These are phyloP conservation scores for Pyrenophora graminea DNA, from an alignment of 2,329 filamentous ascomycete genomes.

Conservation along the genomic window DNA sequence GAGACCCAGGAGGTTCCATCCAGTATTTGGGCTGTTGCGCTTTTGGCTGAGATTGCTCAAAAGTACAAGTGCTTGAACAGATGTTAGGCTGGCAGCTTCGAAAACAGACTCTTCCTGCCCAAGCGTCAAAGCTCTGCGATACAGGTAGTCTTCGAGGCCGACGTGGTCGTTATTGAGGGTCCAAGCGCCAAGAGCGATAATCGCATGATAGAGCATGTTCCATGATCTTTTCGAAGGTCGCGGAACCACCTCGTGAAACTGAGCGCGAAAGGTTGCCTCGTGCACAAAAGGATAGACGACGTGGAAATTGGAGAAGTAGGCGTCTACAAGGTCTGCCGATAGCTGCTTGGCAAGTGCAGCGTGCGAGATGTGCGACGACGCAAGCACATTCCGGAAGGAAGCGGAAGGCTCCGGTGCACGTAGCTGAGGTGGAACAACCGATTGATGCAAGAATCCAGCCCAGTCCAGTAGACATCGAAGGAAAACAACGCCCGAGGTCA, in stretches of 20 bases:
- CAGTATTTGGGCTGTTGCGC: slow-evolving; percentile 30
- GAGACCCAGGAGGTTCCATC: slow-evolving; percentile 32
- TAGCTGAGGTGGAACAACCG: slow-evolving; percentile 16
- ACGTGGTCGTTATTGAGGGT: slow-evolving; percentile 28
- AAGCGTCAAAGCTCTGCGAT: slow-evolving; percentile 29
- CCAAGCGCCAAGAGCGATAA: slow-evolving; percentile 32
- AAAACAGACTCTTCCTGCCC: slow-evolving; percentile 34
- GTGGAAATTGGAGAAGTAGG: slow-evolving; percentile 33
- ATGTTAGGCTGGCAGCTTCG: slow-evolving; percentile 29
- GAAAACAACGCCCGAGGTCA: slow-evolving; percentile 33
- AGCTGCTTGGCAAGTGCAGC: slow-evolving; percentile 27
- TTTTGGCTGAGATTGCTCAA: slow-evolving; percentile 33
- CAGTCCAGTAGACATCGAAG: slow-evolving; percentile 32
- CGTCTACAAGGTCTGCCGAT: slow-evolving; percentile 27
- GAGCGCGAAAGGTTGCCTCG: slow-evolving; percentile 33
- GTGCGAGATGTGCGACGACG: slow-evolving; percentile 30
- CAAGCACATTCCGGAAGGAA: slow-evolving; percentile 20
- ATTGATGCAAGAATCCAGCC: slow-evolving; percentile 34
- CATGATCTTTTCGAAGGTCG: slow-evolving; percentile 27
- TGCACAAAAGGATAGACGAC: slow-evolving; percentile 33
- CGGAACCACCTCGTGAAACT: slow-evolving; percentile 31
- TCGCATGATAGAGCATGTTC: slow-evolving; percentile 32
- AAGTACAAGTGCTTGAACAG: slow-evolving; percentile 30
- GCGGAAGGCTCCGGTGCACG: slow-evolving; percentile 12
- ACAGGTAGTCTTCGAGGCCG: slow-evolving; percentile 30